Evolutionary conservation across 148 eudicot genomes (phyloP).

Genomic region (Camellia japonica): DNA sequence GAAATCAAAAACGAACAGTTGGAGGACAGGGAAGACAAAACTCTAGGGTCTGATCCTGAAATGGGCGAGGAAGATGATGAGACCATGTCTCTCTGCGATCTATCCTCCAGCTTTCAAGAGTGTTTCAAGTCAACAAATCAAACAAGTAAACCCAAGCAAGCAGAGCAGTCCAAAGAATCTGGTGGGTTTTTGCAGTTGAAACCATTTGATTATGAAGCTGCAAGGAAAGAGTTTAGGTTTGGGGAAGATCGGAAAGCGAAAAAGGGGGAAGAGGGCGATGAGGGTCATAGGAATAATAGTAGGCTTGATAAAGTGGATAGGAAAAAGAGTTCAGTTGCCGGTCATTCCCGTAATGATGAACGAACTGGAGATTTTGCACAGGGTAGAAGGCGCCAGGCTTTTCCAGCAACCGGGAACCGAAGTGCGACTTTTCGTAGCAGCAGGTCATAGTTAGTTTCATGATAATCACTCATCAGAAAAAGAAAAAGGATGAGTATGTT

Average conservation of each 20-base stretch:
- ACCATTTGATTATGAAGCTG: slow-evolving; percentile 78
- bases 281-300: neutral
- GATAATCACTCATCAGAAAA: neutral
- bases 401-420: slow-evolving; percentile 90
- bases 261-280: slow-evolving; percentile 18
- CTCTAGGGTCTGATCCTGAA: slow-evolving; percentile 16
- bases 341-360: slow-evolving; percentile 33
- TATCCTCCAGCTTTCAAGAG: slow-evolving; percentile 74
- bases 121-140: slow-evolving; percentile 49
- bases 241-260: slow-evolving; percentile 29
- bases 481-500: neutral
- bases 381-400: slow-evolving; percentile 91
- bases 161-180: slow-evolving; percentile 21
- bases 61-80: slow-evolving; percentile 45
- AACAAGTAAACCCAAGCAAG: slow-evolving; percentile 21
- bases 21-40: slow-evolving; percentile 21
- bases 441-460: neutral
- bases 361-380: slow-evolving; percentile 35
- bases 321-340: slow-evolving; percentile 30
- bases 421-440: slow-evolving; percentile 67
- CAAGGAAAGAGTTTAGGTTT: slow-evolving; percentile 53
- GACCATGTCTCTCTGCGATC: slow-evolving; percentile 63
- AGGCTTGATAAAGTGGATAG: slow-evolving; percentile 11
- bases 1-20: slow-evolving; percentile 18
- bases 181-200: slow-evolving; percentile 34